phyloP scores from a whole-genome alignment of 1,284 basidiomycete genomes.

The Apiotrichum laibachii region DNA sequence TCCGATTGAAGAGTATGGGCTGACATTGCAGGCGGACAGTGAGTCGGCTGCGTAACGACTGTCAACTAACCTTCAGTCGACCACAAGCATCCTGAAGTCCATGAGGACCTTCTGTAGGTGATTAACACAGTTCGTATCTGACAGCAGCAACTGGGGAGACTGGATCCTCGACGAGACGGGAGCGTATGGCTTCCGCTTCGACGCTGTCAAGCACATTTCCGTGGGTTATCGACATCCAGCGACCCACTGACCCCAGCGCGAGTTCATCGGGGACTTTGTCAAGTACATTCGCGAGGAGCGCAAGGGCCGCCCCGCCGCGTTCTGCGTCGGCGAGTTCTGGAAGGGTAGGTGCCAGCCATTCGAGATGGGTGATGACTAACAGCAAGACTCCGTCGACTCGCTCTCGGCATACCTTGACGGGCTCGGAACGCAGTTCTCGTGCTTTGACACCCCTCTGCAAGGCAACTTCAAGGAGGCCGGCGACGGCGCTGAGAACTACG shows the following conservation, averaged over 20 bases:
- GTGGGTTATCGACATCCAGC: constrained; percentile 18
- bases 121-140: background rate
- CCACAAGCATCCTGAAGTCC: constrained; percentile 75
- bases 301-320: constrained; percentile 43
- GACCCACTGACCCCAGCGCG: constrained; percentile 22
- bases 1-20: background rate
- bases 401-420: constrained; percentile 47
- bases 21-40: constrained; percentile 16
- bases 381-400: constrained; percentile 42
- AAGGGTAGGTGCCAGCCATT: constrained; percentile 42
- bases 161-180: constrained; percentile 70
- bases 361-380: background rate
- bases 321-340: constrained; percentile 59
- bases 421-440: constrained; percentile 57
- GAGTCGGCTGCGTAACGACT: background rate
- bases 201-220: constrained; percentile 70
- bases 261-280: constrained; percentile 58
- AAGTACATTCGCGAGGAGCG: constrained; percentile 55
- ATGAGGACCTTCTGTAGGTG: constrained; percentile 41
- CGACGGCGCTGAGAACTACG: constrained; percentile 54
- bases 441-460: constrained; percentile 60
- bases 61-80: constrained; percentile 57
- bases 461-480: constrained; percentile 53
- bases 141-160: constrained; percentile 55
- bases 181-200: constrained; percentile 76